Conservation (phyloP, 2,329 filamentous ascomycete genomes). For the Stachybotrys chlorohalonatus region DNA sequence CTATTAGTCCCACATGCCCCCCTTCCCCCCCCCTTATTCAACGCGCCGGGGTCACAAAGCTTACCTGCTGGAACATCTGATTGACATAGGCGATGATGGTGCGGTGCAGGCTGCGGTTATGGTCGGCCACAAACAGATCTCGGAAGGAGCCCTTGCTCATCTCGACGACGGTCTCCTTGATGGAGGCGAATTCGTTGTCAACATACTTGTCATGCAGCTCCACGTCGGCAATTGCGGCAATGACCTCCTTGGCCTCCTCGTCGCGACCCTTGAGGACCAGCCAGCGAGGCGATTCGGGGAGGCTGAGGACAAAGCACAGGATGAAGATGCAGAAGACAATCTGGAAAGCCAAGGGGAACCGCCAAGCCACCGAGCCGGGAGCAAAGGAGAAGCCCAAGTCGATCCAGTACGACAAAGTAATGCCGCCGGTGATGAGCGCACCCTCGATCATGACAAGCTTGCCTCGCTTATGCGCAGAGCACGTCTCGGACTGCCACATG, state of each 20-base stretch:
- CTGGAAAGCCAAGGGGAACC: conserved; percentile 49
- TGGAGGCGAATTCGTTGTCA: conserved; percentile 47
- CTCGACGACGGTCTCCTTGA: conserved; percentile 61
- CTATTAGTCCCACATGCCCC: neutral
- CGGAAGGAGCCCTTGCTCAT: conserved; percentile 50
- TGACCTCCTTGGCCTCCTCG: conserved; percentile 36
- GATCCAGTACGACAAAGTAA: conserved; percentile 52
- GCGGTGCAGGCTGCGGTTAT: conserved; percentile 49
- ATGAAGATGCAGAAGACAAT: conserved; percentile 52
- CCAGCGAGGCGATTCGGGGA: conserved; percentile 46
- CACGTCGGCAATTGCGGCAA: conserved; percentile 44
- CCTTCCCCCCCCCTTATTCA: too few relatives aligned
- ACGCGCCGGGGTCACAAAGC: too few relatives aligned
- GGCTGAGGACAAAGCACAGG: conserved; percentile 37
- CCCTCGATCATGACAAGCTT: conserved; percentile 54
- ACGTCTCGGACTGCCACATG: conserved; percentile 54
- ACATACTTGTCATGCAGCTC: conserved; percentile 49
- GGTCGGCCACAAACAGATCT: conserved; percentile 47
- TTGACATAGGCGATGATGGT: conserved; percentile 52
- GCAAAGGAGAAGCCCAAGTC: conserved; percentile 48
- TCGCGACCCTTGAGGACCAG: conserved; percentile 35
- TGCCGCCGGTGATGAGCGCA: conserved; percentile 46
- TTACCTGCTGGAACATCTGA: conserved; percentile 54
- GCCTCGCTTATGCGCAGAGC: conserved; percentile 46
- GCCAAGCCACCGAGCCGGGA: conserved; percentile 33